These are phyloP conservation scores for Suhomyces vadensis DNA, from an alignment of 805 yeast species.

Conservation along the genomic window DNA sequence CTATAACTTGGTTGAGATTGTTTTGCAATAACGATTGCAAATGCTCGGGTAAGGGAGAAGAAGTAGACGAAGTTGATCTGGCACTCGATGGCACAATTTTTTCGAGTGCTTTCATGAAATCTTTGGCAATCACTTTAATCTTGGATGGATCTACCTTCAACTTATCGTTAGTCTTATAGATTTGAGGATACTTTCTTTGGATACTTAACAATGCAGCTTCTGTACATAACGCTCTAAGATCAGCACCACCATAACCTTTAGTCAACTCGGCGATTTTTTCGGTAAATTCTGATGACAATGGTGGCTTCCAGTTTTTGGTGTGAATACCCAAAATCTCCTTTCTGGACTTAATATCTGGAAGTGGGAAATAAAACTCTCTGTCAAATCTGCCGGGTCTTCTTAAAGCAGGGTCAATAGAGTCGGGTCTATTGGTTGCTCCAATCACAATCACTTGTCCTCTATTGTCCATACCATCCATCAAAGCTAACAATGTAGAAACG, in stretches of 20 bases:
- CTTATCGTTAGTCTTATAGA: conserved; percentile 74
- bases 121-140: conserved; percentile 74
- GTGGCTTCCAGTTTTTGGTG: conserved; percentile 86
- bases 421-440: conserved; percentile 98
- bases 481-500: conserved; percentile 89
- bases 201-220: conserved; percentile 93
- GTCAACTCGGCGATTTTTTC: conserved; percentile 74
- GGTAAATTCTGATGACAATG: conserved; percentile 57
- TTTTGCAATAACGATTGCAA: conserved; percentile 62
- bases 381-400: conserved; percentile 97
- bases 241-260: conserved; percentile 98
- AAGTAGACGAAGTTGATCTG: conserved; percentile 70
- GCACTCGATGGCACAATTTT: conserved; percentile 92
- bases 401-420: conserved; percentile 96
- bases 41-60: conserved; percentile 77
- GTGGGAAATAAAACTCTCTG: conserved; percentile 92
- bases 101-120: conserved; percentile 81
- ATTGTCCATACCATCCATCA: conserved; percentile 99
- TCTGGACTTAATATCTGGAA: conserved; percentile 82
- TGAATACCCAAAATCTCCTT: conserved; percentile 79
- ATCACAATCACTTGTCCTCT: conserved; percentile 97
- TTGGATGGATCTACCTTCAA: conserved; percentile 68
- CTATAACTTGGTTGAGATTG: conserved; percentile 48
- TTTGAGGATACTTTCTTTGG: conserved; percentile 91
- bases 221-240: conserved; percentile 88